Evolutionary conservation across 257 asterid genomes (phyloP).

Genomic region (Penstemon davidsonii): DNA sequence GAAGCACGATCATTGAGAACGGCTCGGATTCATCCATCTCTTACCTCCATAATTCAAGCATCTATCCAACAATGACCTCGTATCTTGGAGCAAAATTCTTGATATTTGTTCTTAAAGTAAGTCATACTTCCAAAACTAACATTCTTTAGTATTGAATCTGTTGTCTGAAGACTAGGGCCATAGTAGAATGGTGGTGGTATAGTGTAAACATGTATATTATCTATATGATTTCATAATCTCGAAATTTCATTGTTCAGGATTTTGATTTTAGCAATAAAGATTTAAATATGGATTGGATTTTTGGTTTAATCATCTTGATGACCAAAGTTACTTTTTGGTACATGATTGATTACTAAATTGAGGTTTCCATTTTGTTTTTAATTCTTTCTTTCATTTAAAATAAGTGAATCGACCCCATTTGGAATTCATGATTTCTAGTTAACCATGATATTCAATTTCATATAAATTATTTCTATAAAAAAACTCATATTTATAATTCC

Average conservation of each 20-base stretch:
- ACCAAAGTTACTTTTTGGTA: too few relatives aligned
- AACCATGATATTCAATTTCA: too few relatives aligned
- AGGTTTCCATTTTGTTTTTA: too few relatives aligned
- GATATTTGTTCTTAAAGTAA: neutral
- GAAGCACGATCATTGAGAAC: slow-evolving; percentile 81
- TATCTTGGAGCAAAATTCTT: neutral
- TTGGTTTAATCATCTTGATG: too few relatives aligned
- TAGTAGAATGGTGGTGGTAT: neutral
- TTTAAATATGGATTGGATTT: too few relatives aligned
- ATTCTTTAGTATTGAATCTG: neutral
- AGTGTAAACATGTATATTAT: neutral
- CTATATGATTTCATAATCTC: neutral
- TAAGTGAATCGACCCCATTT: too few relatives aligned
- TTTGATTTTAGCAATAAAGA: too few relatives aligned
- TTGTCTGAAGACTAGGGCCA: neutral
- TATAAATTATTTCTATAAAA: too few relatives aligned
- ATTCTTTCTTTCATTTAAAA: too few relatives aligned
- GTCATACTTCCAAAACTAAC: neutral
- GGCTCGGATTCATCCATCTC: slow-evolving; percentile 92
- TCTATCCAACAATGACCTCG: slow-evolving; percentile 38
- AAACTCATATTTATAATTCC: too few relatives aligned
- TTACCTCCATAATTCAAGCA: slow-evolving; percentile 81
- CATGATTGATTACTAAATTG: too few relatives aligned
- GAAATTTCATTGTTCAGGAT: neutral
- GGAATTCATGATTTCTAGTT: too few relatives aligned